Base-by-base conservation (phyloP, 2,329 filamentous ascomycete genomes). In the Exophiala oligosperma region DNA sequence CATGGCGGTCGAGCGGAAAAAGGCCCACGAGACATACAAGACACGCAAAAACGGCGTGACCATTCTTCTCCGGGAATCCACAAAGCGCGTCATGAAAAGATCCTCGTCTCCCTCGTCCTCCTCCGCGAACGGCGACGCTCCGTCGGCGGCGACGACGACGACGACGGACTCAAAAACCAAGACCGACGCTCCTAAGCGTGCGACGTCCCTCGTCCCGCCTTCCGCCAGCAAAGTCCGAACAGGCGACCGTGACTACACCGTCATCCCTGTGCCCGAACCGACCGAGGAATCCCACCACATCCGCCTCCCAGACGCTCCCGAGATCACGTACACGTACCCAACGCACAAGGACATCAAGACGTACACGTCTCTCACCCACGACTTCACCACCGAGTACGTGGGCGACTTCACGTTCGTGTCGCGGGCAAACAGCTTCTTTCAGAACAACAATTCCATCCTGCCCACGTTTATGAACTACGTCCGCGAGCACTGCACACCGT, bases 381-480 rank as follows among this genome's bases (percentile, higher is more conserved):
- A 84, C 64, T 89, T 82, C 51, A 87, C 90, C 2, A 92, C 89
- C 29, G 94, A 99, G 74, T 97, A 95, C 75, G 84, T 99, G 62
- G 91, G 88, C 70, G 77, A 86, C 73, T 94, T 89, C 77, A 79
- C 87, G 70, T 96, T 99, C 77, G 87, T 87, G 72, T 97, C 96
- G 77, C 91, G 90, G 2, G 94, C 94, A 9, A 92, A 92, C 59
- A 86, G 91, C 52, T 99, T 99, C 79, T 99, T 99, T 84, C 94
- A 99, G 72, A 99, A 99, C 81, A 99, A 99, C 83, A 97, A 97
- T 80, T 95, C 92, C 55, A 97, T 99, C 75, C 87, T 99, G 24
- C 86, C 90, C 29, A 77, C 79, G 14, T 96, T 97, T 75, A 96
- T 92, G 12, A 82, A 85, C 65, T 96, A 95, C 78, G 90, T 97